These are phyloP conservation scores for Aegilops longissima DNA, from an alignment of 176 grass and related monocot genomes.

Conservation along the genomic window DNA sequence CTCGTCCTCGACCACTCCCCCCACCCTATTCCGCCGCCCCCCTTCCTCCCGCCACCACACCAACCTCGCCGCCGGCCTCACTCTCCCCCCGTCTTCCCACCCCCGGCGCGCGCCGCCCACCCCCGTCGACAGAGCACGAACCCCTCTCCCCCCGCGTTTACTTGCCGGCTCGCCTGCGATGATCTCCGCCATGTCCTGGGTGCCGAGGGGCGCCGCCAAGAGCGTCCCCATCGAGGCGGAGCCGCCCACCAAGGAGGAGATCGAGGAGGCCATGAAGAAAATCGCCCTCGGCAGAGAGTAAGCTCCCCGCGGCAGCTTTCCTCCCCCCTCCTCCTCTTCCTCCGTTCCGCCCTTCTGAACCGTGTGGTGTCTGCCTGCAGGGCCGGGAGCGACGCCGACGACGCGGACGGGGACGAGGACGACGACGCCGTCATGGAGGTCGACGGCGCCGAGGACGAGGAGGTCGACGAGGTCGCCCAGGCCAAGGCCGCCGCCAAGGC, in stretches of 20 bases:
- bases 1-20: conserved; percentile 12
- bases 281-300: conserved; percentile 42
- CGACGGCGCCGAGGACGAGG: conserved; percentile 27
- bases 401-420: conserved; percentile 34
- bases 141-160: no score
- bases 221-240: conserved; percentile 65
- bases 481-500: conserved; percentile 52
- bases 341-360: no score
- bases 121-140: rapidly evolving
- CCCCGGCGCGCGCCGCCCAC: no score
- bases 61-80: neutral
- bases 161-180: conserved; percentile 17
- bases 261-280: conserved; percentile 54
- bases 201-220: conserved; percentile 79
- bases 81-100: no score
- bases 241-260: conserved; percentile 86
- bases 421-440: conserved; percentile 54
- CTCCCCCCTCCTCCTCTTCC: no score
- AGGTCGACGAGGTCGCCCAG: conserved; percentile 7
- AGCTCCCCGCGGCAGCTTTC: neutral
- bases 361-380: neutral
- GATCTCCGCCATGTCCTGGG: conserved; percentile 88
- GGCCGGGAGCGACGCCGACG: conserved; percentile 63
- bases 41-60: neutral
- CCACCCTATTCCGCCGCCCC: neutral